A percentile compares a stretch with the other conserved stretches of the same genome.
These are phyloP conservation scores for Paracoccidioides lutzii DNA, from an alignment of 2,329 filamentous ascomycete species.

Conservation along the genomic window DNA sequence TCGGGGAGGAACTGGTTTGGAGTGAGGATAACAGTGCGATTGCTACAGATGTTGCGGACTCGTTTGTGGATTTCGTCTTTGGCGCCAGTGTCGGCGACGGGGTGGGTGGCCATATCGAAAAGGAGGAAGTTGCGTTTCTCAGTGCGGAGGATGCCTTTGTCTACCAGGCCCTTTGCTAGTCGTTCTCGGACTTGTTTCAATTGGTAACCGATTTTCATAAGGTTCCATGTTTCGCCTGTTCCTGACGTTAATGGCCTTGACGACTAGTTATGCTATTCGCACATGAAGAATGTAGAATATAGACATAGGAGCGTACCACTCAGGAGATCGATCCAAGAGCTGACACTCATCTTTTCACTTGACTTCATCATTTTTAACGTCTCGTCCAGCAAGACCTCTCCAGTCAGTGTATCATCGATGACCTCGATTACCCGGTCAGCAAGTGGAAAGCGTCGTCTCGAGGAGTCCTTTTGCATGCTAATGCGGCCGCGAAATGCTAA, in stretches of 20 bases:
- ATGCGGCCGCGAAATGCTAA: conserved; percentile 90
- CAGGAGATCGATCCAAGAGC: conserved; percentile 98
- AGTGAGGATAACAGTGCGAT: conserved; percentile 83
- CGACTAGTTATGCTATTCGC: neutral
- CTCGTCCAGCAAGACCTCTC: conserved; percentile 93
- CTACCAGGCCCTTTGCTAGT: conserved; percentile 89
- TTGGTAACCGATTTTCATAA: conserved; percentile 99
- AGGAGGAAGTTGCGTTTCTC: conserved; percentile 99
- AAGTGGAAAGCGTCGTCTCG: conserved; percentile 79
- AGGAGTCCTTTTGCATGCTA: conserved; percentile 96
- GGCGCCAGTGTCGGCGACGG: conserved; percentile 86
- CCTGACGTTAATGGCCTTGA: conserved; percentile 6
- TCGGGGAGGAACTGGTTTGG: conserved; percentile 82
- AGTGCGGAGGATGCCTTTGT: conserved; percentile 95
- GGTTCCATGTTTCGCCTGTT: conserved; percentile 93
- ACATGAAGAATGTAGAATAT: conserved; percentile 5
- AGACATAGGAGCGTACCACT: conserved; percentile 54
- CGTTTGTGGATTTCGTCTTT: conserved; percentile 94
- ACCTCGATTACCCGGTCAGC: conserved; percentile 94
- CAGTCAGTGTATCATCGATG: conserved; percentile 88
- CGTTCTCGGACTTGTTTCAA: conserved; percentile 98
- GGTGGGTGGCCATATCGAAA: conserved; percentile 99
- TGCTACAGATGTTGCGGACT: conserved; percentile 83
- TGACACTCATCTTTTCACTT: conserved; percentile 99
- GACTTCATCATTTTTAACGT: conserved; percentile 99